phyloP scores from a whole-genome alignment of 2,329 filamentous ascomycete genomes.

The Trichoderma sp. region DNA sequence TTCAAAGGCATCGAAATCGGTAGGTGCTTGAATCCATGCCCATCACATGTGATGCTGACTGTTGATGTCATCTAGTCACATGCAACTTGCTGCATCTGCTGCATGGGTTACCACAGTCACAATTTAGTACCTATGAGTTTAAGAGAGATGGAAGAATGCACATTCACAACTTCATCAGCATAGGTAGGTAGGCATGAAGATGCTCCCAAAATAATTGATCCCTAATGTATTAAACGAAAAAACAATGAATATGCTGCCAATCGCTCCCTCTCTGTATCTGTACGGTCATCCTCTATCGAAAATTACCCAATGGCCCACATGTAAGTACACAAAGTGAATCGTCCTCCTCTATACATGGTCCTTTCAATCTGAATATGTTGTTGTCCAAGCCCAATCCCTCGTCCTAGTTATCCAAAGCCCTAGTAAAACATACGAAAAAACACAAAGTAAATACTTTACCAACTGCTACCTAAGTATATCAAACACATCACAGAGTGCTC shows the following conservation, averaged over 20 bases:
- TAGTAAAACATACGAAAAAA: background rate
- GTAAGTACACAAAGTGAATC: slow-evolving; percentile 4
- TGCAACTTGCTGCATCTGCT: background rate
- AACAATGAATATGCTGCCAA: background rate
- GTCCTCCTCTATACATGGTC: slow-evolving; percentile 20
- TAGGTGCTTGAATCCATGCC: background rate
- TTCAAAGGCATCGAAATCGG: background rate
- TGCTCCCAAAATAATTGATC: background rate
- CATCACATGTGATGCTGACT: background rate
- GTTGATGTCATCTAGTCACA: background rate
- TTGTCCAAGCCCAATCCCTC: background rate
- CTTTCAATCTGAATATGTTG: slow-evolving; percentile 12
- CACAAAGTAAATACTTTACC: slow-evolving; percentile 2
- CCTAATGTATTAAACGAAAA: background rate
- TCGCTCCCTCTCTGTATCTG: background rate
- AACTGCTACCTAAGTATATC: background rate
- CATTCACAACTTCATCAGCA: background rate
- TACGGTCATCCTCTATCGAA: slow-evolving; percentile 10
- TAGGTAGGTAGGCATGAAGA: background rate
- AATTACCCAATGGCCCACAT: slow-evolving; percentile 2
- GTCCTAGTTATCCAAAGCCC: background rate
- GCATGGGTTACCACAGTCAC: background rate
- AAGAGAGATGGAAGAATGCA: too few species aligned
- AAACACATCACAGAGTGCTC: background rate
- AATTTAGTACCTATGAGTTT: background rate